Evolutionary conservation across 106 monocot species (phyloP).

Genomic region (Apostasia ramifera): DNA sequence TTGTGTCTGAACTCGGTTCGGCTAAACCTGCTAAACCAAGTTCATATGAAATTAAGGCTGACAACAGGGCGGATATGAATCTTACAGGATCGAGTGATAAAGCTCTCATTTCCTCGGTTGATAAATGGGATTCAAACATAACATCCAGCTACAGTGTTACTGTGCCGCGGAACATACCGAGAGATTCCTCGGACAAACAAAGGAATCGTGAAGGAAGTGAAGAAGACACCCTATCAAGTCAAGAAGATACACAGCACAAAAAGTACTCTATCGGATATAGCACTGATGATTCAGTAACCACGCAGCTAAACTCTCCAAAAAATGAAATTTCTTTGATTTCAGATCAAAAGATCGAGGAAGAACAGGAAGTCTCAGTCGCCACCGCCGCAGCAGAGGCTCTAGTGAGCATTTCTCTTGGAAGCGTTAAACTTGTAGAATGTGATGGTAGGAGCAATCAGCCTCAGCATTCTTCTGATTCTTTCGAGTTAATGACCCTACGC

Average conservation of each 20-base stretch:
- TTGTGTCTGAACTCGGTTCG: background rate
- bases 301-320: background rate
- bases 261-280: background rate
- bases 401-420: constrained; percentile 19
- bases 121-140: too few relatives aligned
- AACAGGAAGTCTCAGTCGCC: constrained; percentile 14
- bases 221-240: constrained; percentile 49
- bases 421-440: background rate
- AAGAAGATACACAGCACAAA: background rate
- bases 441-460: constrained; percentile 12
- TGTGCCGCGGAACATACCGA: too few relatives aligned
- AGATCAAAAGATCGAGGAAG: background rate
- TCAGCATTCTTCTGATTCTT: constrained; percentile 52
- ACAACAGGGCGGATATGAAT: too few relatives aligned
- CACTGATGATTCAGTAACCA: constrained; percentile 3
- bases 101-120: too few relatives aligned
- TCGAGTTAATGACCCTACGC: constrained; percentile 39
- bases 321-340: background rate
- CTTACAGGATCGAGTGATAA: too few relatives aligned
- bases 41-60: too few relatives aligned
- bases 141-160: background rate
- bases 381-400: constrained; percentile 54
- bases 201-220: constrained; percentile 23
- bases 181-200: constrained; percentile 7
- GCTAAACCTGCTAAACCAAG: background rate